phyloP scores from a whole-genome alignment of 1,139 yeast genomes.

The Scheffersomyces quercinus region DNA sequence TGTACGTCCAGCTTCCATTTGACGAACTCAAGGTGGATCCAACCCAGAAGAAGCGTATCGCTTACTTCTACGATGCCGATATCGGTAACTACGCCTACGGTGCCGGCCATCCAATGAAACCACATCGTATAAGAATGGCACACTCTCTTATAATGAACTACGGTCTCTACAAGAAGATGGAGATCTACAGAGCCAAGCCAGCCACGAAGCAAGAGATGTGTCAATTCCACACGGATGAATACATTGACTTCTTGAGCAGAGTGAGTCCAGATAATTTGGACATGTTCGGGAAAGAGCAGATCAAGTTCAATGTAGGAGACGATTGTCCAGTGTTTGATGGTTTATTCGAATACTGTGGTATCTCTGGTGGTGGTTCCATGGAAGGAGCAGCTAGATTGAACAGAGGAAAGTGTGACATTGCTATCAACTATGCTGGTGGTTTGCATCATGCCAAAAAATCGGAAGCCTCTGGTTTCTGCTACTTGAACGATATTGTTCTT shows the following conservation, averaged over 20 bases:
- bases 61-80: constrained; percentile 63
- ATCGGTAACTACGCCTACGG: constrained; percentile 98
- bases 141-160: constrained; percentile 96
- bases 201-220: constrained; percentile 99
- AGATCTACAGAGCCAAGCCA: constrained; percentile 93
- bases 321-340: constrained; percentile 98
- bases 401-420: constrained; percentile 92
- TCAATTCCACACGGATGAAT: constrained; percentile 97
- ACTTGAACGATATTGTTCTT: constrained; percentile 80
- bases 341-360: constrained; percentile 89
- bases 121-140: constrained; percentile 98
- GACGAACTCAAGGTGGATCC: constrained; percentile 47
- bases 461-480: constrained; percentile 96
- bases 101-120: constrained; percentile 98
- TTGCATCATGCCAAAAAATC: constrained; percentile 95
- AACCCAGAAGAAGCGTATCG: constrained; percentile 43
- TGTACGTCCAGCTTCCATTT: constrained; percentile 48
- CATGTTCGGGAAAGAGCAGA: constrained; percentile 86
- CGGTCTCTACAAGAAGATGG: constrained; percentile 96
- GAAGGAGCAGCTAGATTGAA: constrained; percentile 95
- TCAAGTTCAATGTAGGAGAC: constrained; percentile 94
- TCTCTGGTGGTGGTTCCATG: constrained; percentile 95
- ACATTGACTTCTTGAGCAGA: constrained; percentile 87
- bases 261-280: constrained; percentile 96
- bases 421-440: constrained; percentile 97